These are phyloP conservation scores for Neurospora sp. DNA, from an alignment of 495 filamentous ascomycete species.

Conservation along the genomic window DNA sequence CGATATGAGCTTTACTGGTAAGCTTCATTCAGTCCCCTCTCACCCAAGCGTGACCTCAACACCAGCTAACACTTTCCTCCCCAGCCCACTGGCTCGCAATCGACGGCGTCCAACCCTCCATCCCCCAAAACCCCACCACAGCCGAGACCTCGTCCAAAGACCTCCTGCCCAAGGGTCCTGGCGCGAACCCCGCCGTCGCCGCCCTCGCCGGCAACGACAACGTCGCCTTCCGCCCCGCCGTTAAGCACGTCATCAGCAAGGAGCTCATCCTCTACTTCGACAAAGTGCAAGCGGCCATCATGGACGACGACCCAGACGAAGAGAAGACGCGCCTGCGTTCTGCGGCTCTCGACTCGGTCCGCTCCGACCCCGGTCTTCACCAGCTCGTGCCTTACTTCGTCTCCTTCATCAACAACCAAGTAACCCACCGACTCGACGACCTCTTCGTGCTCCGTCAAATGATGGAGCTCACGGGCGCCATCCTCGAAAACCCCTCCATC, in stretches of 20 bases:
- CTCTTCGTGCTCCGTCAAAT: slow-evolving; percentile 80
- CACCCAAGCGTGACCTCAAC: neutral
- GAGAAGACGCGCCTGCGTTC: slow-evolving; percentile 56
- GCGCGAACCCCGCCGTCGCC: slow-evolving; percentile 69
- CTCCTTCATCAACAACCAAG: slow-evolving; percentile 86
- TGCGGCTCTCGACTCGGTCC: slow-evolving; percentile 71
- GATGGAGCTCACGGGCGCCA: slow-evolving; percentile 74
- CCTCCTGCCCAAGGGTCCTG: slow-evolving; percentile 77
- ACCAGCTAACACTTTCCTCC: slow-evolving; percentile 7
- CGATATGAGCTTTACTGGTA: slow-evolving; percentile 86
- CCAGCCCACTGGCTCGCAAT: slow-evolving; percentile 91
- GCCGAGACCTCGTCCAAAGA: slow-evolving; percentile 71
- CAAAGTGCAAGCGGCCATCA: slow-evolving; percentile 73
- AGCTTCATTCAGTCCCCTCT: neutral
- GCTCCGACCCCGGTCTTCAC: slow-evolving; percentile 82
- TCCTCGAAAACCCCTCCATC: slow-evolving; percentile 72
- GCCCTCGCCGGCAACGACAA: slow-evolving; percentile 77
- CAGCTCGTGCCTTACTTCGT: slow-evolving; percentile 94
- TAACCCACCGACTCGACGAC: slow-evolving; percentile 80
- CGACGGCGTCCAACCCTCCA: slow-evolving; percentile 91
- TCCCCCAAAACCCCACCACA: slow-evolving; percentile 87
- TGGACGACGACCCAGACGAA: slow-evolving; percentile 74
- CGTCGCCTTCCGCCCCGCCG: slow-evolving; percentile 71
- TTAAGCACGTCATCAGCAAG: slow-evolving; percentile 91
- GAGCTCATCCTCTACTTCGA: slow-evolving; percentile 97